Evolutionary conservation across 164 flowering plant species (phyloP).

Genomic region (Berberis thunbergii): DNA sequence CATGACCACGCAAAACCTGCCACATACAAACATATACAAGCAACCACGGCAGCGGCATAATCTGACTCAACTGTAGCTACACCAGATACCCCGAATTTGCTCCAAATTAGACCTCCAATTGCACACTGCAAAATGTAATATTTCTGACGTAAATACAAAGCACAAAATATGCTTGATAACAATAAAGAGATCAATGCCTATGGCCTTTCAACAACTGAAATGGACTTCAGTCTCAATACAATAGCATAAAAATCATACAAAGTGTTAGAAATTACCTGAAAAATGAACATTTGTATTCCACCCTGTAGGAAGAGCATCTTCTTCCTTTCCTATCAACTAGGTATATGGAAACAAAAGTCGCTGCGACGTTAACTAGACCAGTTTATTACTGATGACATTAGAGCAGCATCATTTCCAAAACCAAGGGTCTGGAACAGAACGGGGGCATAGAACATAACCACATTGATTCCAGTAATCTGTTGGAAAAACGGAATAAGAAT

Average conservation of each 20-base stretch:
- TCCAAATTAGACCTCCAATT: constrained; percentile 46
- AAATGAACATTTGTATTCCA: constrained; percentile 22
- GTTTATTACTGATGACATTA: constrained; percentile 21
- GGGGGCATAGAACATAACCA: constrained; percentile 26
- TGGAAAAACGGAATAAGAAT: constrained; percentile 25
- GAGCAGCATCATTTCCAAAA: constrained; percentile 17
- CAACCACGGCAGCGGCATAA: constrained; percentile 62
- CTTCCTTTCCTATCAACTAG: constrained; percentile 20
- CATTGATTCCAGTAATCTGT: constrained; percentile 24
- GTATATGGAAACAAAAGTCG: constrained; percentile 12
- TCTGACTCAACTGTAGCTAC: constrained; percentile 43
- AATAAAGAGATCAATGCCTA: no score
- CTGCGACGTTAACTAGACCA: constrained; percentile 10
- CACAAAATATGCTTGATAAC: not conserved
- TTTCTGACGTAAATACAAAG: not conserved
- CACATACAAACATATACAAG: constrained; percentile 68
- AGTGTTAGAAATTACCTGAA: constrained; percentile 11
- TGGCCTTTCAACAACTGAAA: not conserved
- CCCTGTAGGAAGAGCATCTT: constrained; percentile 15
- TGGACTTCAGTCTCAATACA: not conserved
- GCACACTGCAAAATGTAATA: constrained; percentile 22
- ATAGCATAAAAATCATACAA: not conserved
- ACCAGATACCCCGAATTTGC: constrained; percentile 56
- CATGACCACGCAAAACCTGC: constrained; percentile 91
- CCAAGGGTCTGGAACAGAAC: constrained; percentile 21